phyloP scores from a whole-genome alignment of 2,329 filamentous ascomycete genomes.

The Diaporthe eres region DNA sequence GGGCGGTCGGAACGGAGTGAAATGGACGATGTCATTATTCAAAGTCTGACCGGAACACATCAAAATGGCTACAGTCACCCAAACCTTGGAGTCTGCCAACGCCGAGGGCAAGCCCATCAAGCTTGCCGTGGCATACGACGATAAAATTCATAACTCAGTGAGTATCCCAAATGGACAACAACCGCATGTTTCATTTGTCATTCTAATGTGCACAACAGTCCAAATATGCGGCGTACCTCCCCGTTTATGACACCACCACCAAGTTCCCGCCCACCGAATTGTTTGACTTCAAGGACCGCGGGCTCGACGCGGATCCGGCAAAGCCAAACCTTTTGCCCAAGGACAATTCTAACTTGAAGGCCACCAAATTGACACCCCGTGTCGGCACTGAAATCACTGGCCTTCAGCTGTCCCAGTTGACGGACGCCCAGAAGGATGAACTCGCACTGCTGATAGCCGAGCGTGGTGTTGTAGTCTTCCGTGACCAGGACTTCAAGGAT shows the following conservation, averaged over 20 bases:
- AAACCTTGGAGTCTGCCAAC: constrained; percentile 13
- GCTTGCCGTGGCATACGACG: constrained; percentile 17
- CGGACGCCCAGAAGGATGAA: constrained; percentile 57
- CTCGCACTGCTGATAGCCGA: constrained; percentile 58
- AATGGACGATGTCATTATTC: not conserved
- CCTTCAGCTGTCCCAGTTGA: constrained; percentile 56
- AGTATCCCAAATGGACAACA: not conserved
- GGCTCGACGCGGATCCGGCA: constrained; percentile 49
- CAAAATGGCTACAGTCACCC: constrained; percentile 16
- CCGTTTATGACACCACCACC: constrained; percentile 52
- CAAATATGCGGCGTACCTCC: constrained; percentile 51
- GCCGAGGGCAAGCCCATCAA: constrained; percentile 21
- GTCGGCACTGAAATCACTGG: constrained; percentile 59
- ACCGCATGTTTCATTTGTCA: not conserved
- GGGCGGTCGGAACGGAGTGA: rapidly evolving
- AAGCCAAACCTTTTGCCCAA: constrained; percentile 49
- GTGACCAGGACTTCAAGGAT: constrained; percentile 55
- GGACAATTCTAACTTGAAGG: constrained; percentile 42
- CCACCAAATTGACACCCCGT: constrained; percentile 50
- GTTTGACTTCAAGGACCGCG: constrained; percentile 51
- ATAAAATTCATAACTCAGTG: constrained; percentile 6
- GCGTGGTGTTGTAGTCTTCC: constrained; percentile 56
- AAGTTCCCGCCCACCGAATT: constrained; percentile 49
- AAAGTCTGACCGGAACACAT: not conserved
- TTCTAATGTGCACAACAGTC: constrained; percentile 43